These are phyloP conservation scores for Immersiporthe knoxdaviesiana DNA, from an alignment of 2,329 filamentous ascomycete species.

Conservation along the genomic window DNA sequence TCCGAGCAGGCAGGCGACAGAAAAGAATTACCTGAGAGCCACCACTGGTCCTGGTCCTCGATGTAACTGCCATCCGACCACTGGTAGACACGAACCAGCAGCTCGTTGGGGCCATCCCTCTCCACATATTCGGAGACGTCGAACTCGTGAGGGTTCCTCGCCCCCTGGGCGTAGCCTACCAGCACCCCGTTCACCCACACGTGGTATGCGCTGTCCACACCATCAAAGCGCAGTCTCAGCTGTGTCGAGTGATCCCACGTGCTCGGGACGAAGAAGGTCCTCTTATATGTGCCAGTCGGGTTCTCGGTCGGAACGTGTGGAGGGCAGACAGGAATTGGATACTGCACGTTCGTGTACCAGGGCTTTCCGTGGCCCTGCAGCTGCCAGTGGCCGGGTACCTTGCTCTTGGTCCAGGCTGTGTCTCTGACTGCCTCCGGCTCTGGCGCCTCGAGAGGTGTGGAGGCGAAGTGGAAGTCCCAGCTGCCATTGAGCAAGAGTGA, in stretches of 20 bases:
- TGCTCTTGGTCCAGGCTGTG: conserved; percentile 52
- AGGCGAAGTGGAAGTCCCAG: conserved; percentile 60
- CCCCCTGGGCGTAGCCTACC: conserved; percentile 71
- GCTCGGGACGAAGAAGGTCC: conserved; percentile 56
- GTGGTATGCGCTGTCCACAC: conserved; percentile 73
- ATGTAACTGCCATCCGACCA: conserved; percentile 72
- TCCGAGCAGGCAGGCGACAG: neutral
- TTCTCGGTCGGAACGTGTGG: conserved; percentile 66
- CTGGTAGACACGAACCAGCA: conserved; percentile 71
- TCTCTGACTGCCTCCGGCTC: conserved; percentile 36
- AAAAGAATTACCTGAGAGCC: conserved; percentile 54
- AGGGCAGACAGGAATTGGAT: conserved; percentile 67
- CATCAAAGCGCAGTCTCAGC: conserved; percentile 69
- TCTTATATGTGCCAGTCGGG: conserved; percentile 65
- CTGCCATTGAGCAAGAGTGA: conserved; percentile 56
- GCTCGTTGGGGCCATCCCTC: conserved; percentile 50
- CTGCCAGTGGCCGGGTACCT: conserved; percentile 72
- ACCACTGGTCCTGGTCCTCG: conserved; percentile 73
- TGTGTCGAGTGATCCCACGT: conserved; percentile 50
- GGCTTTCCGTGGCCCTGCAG: conserved; percentile 68
- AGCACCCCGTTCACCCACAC: conserved; percentile 67
- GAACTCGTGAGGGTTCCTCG: conserved; percentile 70
- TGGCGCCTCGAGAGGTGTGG: conserved; percentile 51
- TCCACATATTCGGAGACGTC: conserved; percentile 59
- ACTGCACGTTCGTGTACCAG: conserved; percentile 71